Evolutionary conservation across 495 filamentous ascomycete species (phyloP).

Genomic region (Penicillium crystallinum): DNA sequence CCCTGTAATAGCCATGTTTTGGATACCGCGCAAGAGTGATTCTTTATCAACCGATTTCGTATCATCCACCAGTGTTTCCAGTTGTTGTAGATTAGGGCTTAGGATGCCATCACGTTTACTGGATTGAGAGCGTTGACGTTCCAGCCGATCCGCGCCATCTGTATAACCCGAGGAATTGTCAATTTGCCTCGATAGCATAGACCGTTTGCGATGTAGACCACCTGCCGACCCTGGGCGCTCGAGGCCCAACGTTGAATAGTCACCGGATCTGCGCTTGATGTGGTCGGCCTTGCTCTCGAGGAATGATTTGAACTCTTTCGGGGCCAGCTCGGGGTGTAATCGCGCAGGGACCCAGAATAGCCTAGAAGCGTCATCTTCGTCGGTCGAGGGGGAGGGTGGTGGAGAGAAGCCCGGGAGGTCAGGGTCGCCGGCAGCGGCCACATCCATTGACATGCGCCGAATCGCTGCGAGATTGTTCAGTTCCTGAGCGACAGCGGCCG

Average conservation of each 20-base stretch:
- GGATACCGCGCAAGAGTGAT: slow-evolving; percentile 30
- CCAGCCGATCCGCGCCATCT: slow-evolving; percentile 83
- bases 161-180: slow-evolving; percentile 70
- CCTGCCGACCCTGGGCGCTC: slow-evolving; percentile 56
- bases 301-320: slow-evolving; percentile 94
- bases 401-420: slow-evolving; percentile 84
- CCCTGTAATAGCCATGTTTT: slow-evolving; percentile 45
- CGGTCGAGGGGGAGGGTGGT: slow-evolving; percentile 64
- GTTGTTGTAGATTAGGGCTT: slow-evolving; percentile 56
- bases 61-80: slow-evolving; percentile 79
- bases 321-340: slow-evolving; percentile 90
- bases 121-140: slow-evolving; percentile 64
- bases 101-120: slow-evolving; percentile 49
- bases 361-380: slow-evolving; percentile 82
- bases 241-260: slow-evolving; percentile 57
- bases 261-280: slow-evolving; percentile 78
- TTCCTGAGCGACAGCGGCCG: slow-evolving; percentile 90
- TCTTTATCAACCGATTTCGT: slow-evolving; percentile 52
- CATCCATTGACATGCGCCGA: slow-evolving; percentile 98
- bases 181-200: slow-evolving; percentile 91
- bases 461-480: slow-evolving; percentile 92
- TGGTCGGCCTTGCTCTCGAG: slow-evolving; percentile 86
- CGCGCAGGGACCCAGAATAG: slow-evolving; percentile 95
- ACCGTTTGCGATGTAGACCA: slow-evolving; percentile 79
- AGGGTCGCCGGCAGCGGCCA: slow-evolving; percentile 81